A percentile compares a stretch with the other conserved stretches of the same genome.
Evolutionary conservation across 1,284 basidiomycete genomes (phyloP).

Genomic region (Tilletia caries): DNA sequence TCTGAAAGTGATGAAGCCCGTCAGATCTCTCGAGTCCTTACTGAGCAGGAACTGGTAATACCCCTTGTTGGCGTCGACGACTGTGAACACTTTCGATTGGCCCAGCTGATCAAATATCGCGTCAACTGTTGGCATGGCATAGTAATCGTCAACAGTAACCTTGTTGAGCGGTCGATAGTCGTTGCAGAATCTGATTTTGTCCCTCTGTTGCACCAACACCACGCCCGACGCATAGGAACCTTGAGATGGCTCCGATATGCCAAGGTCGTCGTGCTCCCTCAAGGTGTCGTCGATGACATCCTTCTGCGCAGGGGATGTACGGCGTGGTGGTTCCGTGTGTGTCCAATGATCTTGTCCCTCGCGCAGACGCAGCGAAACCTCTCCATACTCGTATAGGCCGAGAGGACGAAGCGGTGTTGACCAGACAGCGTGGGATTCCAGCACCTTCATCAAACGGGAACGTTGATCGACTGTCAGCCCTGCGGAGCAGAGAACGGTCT

Average conservation of each 20-base stretch:
- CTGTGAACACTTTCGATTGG: background rate
- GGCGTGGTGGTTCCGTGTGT: background rate
- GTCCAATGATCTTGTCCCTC: background rate
- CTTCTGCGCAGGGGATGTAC: background rate
- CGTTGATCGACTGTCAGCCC: background rate
- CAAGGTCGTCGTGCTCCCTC: background rate
- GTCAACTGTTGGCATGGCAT: background rate
- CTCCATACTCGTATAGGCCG: background rate
- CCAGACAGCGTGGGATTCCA: background rate
- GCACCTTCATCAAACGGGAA: background rate
- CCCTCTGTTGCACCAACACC: background rate
- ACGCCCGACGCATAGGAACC: background rate
- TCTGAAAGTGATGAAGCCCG: background rate
- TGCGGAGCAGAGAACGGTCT: background rate
- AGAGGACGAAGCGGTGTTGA: background rate
- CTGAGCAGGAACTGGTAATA: constrained; percentile 6
- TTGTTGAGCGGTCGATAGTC: background rate
- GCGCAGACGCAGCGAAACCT: background rate
- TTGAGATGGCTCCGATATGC: background rate
- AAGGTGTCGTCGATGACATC: background rate
- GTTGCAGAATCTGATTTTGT: background rate
- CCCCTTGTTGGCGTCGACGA: background rate
- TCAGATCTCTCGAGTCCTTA: background rate
- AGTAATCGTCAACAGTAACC: background rate
- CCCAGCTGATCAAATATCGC: background rate